These are phyloP conservation scores for Dactylellina drechsleri DNA, from an alignment of 2,329 filamentous ascomycete genomes.

Conservation along the genomic window DNA sequence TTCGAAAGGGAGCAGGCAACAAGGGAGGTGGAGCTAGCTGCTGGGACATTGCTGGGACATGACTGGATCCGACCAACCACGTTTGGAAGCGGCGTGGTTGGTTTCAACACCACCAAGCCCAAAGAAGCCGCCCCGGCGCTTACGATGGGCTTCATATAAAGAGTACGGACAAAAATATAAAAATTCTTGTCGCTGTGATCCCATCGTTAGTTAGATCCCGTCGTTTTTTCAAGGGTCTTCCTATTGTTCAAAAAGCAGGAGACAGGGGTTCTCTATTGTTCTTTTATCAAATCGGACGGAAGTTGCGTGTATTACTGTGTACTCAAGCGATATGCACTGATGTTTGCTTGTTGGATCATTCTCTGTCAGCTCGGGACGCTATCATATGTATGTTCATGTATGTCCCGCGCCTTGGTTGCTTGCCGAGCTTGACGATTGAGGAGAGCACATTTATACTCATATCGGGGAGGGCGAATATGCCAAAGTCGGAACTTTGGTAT, in stretches of 20 bases:
- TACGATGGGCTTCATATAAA: conserved; percentile 48
- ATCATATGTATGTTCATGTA: no score
- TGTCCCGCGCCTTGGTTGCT: no score
- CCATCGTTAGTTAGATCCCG: conserved; percentile 34
- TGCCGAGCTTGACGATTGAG: no score
- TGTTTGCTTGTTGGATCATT: no score
- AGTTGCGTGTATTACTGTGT: no score
- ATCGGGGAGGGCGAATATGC: conserved; percentile 41
- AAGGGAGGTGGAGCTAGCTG: conserved; percentile 40
- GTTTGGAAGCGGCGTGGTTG: conserved; percentile 53
- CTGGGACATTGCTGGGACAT: conserved; percentile 1
- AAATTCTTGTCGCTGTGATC: conserved; percentile 9
- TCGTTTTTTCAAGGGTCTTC: conserved; percentile 20
- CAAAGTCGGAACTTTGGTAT: neutral
- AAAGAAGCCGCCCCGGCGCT: conserved; percentile 52
- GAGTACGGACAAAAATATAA: neutral
- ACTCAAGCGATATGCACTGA: no score
- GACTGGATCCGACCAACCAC: conserved; percentile 51
- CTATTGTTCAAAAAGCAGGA: neutral
- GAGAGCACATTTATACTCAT: neutral
- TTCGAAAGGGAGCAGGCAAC: neutral
- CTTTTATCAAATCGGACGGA: conserved; percentile 34
- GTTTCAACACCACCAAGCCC: conserved; percentile 54
- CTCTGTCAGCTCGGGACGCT: no score
- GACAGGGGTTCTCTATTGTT: conserved; percentile 7